A percentile compares a stretch with the other conserved stretches of the same genome.
Conservation (phyloP, 495 filamentous ascomycete genomes). For the Aspergillus bridgeri region DNA sequence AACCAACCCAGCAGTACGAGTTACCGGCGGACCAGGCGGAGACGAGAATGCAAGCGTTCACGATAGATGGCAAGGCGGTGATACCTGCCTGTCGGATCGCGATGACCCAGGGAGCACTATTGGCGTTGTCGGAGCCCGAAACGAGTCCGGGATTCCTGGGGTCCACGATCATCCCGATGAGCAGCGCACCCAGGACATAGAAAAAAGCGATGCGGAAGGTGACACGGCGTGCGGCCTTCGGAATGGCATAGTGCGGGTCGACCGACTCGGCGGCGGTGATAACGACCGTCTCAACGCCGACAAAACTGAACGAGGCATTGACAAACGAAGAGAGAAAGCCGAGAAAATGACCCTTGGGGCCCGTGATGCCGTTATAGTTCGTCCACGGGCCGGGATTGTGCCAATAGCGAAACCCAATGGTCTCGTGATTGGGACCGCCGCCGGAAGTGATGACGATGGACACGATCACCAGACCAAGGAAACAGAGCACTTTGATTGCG, state of each 20-base stretch:
- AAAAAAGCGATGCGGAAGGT: slow-evolving; percentile 86
- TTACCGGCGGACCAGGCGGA: slow-evolving; percentile 70
- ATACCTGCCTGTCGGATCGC: slow-evolving; percentile 60
- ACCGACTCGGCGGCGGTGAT: slow-evolving; percentile 79
- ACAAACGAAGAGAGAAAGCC: slow-evolving; percentile 45
- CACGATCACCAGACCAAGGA: slow-evolving; percentile 64
- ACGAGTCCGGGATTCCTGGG: slow-evolving; percentile 51
- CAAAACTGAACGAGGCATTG: slow-evolving; percentile 51
- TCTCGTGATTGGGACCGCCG: slow-evolving; percentile 56
- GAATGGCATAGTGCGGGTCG: slow-evolving; percentile 75
- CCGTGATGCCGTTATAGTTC: slow-evolving; percentile 32
- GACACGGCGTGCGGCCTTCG: slow-evolving; percentile 74
- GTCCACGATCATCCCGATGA: slow-evolving; percentile 53
- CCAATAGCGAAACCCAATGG: slow-evolving; percentile 72
- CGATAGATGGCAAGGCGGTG: slow-evolving; percentile 64
- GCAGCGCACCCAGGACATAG: slow-evolving; percentile 59
- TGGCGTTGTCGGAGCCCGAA: slow-evolving; percentile 41
- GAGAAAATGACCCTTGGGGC: slow-evolving; percentile 39
- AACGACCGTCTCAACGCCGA: slow-evolving; percentile 66
- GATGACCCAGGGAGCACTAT: slow-evolving; percentile 56
- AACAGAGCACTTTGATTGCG: slow-evolving; percentile 71
- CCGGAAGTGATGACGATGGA: slow-evolving; percentile 68
- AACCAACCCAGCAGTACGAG: slow-evolving; percentile 37
- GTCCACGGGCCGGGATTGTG: slow-evolving; percentile 42
- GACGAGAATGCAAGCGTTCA: slow-evolving; percentile 72